phyloP scores from a whole-genome alignment of 164 flowering plant genomes.

The grape (Vitis vinifera) region DNA sequence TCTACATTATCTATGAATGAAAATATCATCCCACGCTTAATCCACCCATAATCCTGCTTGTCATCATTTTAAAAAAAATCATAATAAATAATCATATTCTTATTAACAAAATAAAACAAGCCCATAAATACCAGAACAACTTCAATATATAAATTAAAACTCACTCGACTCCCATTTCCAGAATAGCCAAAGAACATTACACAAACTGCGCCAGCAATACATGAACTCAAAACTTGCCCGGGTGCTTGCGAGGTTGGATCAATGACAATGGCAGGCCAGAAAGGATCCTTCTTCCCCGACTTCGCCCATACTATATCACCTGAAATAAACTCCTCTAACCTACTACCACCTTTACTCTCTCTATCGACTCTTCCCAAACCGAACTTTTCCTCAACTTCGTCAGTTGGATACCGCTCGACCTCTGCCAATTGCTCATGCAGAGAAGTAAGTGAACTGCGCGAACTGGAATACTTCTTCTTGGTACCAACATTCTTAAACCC shows the following conservation, averaged over 20 bases:
- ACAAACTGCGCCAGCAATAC: slow-evolving; percentile 75
- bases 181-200: slow-evolving; percentile 96
- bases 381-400: slow-evolving; percentile 18
- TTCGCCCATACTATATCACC: slow-evolving; percentile 98
- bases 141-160: slow-evolving; percentile 10
- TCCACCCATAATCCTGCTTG: slow-evolving; percentile 96
- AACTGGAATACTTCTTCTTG: slow-evolving; percentile 44
- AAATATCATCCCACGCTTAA: slow-evolving; percentile 70
- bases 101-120: slow-evolving; percentile 1
- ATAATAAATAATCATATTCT: slow-evolving; percentile 2
- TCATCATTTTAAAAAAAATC: slow-evolving; percentile 4
- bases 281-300: slow-evolving; percentile 68
- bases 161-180: slow-evolving; percentile 71
- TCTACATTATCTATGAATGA: slow-evolving; percentile 80
- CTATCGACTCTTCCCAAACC: slow-evolving; percentile 23
- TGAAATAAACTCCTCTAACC: slow-evolving; percentile 58
- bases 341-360: slow-evolving; percentile 42
- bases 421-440: slow-evolving; percentile 35
- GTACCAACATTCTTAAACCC: slow-evolving; percentile 17
- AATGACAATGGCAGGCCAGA: slow-evolving; percentile 96
- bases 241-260: slow-evolving; percentile 90
- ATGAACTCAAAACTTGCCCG: slow-evolving; percentile 61
- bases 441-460: slow-evolving; percentile 42
- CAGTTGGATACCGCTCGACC: slow-evolving; percentile 22
- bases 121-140: background rate